Conservation (phyloP, 768 basidiomycete genomes). For the Xanthoconium purpureum region DNA sequence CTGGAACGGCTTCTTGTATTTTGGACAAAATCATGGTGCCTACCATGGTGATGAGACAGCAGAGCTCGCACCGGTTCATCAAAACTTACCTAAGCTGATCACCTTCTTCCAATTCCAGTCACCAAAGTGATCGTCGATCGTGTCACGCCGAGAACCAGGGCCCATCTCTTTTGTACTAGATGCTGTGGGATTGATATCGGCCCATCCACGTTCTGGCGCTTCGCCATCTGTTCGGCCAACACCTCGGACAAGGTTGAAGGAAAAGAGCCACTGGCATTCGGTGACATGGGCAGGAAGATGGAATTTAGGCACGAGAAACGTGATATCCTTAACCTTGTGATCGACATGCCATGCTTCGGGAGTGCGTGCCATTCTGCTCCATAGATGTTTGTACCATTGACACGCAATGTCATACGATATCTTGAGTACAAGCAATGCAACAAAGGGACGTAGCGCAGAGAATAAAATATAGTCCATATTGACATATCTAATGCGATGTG, state of each 20-base stretch:
- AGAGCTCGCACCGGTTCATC: no score
- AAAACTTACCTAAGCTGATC: neutral
- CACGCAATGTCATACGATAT: conserved; percentile 12
- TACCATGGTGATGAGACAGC: neutral
- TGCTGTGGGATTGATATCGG: neutral
- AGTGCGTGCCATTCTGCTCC: neutral
- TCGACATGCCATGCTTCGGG: neutral
- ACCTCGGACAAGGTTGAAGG: neutral
- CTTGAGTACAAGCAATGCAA: neutral
- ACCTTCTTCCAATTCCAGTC: neutral
- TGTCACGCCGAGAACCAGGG: neutral
- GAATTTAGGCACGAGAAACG: neutral
- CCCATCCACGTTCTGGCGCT: neutral
- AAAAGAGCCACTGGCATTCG: neutral
- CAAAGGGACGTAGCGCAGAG: neutral
- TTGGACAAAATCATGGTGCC: neutral
- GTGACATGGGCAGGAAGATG: neutral
- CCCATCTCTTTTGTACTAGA: neutral
- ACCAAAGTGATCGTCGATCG: neutral
- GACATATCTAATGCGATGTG: conserved; percentile 4
- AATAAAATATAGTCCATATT: conserved; percentile 20
- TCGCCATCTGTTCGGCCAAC: neutral
- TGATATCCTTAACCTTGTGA: neutral
- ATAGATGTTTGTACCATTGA: neutral
- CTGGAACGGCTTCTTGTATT: neutral